phyloP scores from a whole-genome alignment of 345 rosid species.

The Atalantia buxifolia region DNA sequence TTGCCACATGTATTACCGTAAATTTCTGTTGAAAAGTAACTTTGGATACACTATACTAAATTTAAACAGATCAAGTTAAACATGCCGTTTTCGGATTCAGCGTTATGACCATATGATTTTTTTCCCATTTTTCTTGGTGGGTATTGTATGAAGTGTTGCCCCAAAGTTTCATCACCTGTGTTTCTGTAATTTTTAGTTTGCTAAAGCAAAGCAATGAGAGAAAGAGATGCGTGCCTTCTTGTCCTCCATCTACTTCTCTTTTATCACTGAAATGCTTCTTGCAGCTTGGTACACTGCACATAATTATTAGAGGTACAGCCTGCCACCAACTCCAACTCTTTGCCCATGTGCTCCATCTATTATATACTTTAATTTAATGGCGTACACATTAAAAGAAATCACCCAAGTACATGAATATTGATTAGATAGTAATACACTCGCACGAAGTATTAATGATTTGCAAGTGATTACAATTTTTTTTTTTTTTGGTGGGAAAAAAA shows the following conservation, averaged over 20 bases:
- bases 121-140: too few relatives aligned
- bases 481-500: too few relatives aligned
- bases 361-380: background rate
- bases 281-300: background rate
- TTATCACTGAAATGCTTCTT: background rate
- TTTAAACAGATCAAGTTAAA: too few relatives aligned
- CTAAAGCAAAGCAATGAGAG: background rate
- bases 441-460: background rate
- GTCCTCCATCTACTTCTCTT: background rate
- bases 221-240: background rate
- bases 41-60: too few relatives aligned
- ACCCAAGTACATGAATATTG: background rate
- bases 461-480: too few relatives aligned
- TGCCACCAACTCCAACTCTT: background rate
- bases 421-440: background rate
- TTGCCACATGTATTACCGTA: background rate
- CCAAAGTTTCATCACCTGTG: background rate
- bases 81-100: too few relatives aligned
- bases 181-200: background rate
- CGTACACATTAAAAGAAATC: background rate
- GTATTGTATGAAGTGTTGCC: background rate
- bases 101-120: too few relatives aligned
- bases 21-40: too few relatives aligned
- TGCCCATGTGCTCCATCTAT: slow-evolving; percentile 4
- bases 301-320: background rate